A percentile compares a stretch with the other conserved stretches of the same genome.
Evolutionary conservation across 1,284 basidiomycete genomes (phyloP).

Genomic region (Cystobasidiaceae sp.): DNA sequence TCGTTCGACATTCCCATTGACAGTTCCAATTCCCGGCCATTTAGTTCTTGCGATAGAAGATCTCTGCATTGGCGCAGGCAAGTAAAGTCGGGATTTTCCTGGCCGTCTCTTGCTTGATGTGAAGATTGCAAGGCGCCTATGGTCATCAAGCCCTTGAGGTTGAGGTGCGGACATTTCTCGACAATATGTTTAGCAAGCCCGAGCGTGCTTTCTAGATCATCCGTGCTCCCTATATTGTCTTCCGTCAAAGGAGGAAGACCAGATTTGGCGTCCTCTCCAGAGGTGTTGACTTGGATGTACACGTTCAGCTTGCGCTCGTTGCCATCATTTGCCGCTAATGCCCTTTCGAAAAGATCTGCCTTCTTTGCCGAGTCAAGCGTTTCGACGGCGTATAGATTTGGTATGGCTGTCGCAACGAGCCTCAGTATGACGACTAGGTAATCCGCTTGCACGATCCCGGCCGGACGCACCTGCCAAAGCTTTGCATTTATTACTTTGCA

Average conservation of each 20-base stretch:
- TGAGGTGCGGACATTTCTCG: conserved; percentile 64
- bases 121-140: conserved; percentile 80
- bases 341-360: conserved; percentile 73
- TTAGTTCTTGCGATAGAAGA: conserved; percentile 50
- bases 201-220: conserved; percentile 35
- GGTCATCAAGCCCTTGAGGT: conserved; percentile 86
- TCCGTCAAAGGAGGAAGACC: conserved; percentile 63
- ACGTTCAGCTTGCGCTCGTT: conserved; percentile 57
- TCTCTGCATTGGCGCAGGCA: conserved; percentile 61
- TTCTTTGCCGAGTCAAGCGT: conserved; percentile 83
- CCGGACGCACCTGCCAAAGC: conserved; percentile 68
- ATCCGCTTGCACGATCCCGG: background rate
- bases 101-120: conserved; percentile 52
- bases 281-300: conserved; percentile 91
- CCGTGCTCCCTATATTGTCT: conserved; percentile 25
- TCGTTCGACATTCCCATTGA: conserved; percentile 99
- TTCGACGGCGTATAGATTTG: conserved; percentile 83
- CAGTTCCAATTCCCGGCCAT: conserved; percentile 56
- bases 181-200: conserved; percentile 69
- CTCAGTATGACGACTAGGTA: no score
- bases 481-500: conserved; percentile 96
- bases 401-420: conserved; percentile 59
- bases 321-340: conserved; percentile 54
- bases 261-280: conserved; percentile 81
- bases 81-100: conserved; percentile 79